These are phyloP conservation scores for Plantago elongata DNA, from an alignment of 257 asterid genomes.

Conservation along the genomic window DNA sequence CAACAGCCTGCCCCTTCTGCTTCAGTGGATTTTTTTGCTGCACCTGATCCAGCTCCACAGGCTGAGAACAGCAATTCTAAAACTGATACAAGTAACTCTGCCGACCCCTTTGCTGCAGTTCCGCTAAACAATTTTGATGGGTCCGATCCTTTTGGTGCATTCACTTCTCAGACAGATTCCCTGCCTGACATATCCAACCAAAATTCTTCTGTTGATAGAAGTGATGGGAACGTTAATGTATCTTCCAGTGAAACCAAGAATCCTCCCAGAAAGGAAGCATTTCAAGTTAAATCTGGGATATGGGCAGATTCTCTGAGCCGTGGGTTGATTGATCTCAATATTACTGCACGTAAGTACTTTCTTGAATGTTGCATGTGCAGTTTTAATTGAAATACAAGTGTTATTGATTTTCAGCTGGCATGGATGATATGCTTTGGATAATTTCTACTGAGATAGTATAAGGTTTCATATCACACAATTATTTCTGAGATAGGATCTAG, in stretches of 20 bases:
- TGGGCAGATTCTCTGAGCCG: conserved; percentile 99
- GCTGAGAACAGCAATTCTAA: conserved; percentile 34
- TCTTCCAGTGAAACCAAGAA: conserved; percentile 30
- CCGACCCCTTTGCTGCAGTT: conserved; percentile 80
- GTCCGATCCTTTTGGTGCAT: conserved; percentile 67
- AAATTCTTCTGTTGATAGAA: conserved; percentile 33
- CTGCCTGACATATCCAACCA: conserved; percentile 24
- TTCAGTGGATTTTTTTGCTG: conserved; percentile 62
- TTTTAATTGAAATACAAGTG: conserved; percentile 13
- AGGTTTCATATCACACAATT: too few relatives aligned
- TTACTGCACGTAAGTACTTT: conserved; percentile 76
- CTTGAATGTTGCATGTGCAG: not conserved
- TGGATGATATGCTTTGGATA: not conserved
- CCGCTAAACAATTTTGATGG: conserved; percentile 65
- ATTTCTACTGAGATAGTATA: not conserved
- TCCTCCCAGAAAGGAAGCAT: conserved; percentile 47
- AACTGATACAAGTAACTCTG: conserved; percentile 30
- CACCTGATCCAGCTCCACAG: conserved; percentile 50
- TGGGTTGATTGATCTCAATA: conserved; percentile 82
- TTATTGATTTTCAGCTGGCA: conserved; percentile 3
- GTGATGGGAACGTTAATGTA: conserved; percentile 31
- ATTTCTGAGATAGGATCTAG: not conserved
- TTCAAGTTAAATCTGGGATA: conserved; percentile 91
- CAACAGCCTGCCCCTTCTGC: conserved; percentile 55
- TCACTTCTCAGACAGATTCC: conserved; percentile 44